Conservation (phyloP, 2,329 filamentous ascomycete genomes). For the Ceratocystis albifundus region DNA sequence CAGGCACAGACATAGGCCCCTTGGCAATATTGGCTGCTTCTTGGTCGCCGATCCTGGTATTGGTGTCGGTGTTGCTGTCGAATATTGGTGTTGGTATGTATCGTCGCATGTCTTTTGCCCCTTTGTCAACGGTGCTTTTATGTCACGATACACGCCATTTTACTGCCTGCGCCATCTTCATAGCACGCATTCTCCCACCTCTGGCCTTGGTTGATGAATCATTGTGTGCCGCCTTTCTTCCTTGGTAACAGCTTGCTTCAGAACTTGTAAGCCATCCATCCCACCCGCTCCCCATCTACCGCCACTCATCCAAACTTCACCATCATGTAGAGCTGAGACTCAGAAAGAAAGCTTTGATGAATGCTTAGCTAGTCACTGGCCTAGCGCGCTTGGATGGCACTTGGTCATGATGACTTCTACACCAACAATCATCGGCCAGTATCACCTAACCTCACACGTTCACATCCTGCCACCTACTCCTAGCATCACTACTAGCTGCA, state of each 20-base stretch:
- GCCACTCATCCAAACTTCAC: not conserved
- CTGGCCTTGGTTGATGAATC: too few relatives aligned
- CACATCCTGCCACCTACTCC: not conserved
- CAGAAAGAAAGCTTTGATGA: not conserved
- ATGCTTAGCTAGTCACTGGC: not conserved
- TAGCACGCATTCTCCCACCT: too few relatives aligned
- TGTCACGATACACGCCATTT: too few relatives aligned
- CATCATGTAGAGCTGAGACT: not conserved
- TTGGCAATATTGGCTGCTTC: too few relatives aligned
- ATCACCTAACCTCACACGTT: not conserved
- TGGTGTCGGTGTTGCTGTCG: too few relatives aligned
- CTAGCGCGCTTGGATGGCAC: not conserved
- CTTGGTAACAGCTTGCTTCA: not conserved
- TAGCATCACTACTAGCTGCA: not conserved
- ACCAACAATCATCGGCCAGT: not conserved
- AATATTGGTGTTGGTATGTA: too few relatives aligned
- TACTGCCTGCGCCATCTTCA: too few relatives aligned
- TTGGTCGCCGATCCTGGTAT: too few relatives aligned
- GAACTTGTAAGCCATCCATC: not conserved
- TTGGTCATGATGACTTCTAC: not conserved
- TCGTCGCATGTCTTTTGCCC: too few relatives aligned
- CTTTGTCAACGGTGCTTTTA: too few relatives aligned
- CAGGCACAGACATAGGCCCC: too few relatives aligned
- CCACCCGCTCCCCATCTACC: not conserved
- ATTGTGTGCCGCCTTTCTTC: not conserved